phyloP scores from a whole-genome alignment of 2,329 filamentous ascomycete genomes.

The Orbilia oligospora region DNA sequence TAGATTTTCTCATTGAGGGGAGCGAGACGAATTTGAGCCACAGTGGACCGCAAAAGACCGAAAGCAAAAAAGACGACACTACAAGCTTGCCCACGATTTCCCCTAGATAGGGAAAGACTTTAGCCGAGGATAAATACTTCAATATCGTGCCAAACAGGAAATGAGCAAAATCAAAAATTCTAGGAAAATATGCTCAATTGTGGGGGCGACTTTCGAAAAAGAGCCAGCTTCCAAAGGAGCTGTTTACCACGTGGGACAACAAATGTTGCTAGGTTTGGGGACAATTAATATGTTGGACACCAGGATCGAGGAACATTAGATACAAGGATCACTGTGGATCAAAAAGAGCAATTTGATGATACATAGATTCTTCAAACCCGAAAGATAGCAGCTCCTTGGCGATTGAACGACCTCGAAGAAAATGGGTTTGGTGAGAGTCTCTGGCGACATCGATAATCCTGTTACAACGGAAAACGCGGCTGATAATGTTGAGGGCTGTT shows the following conservation, averaged over 20 bases:
- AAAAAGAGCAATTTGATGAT: slow-evolving; percentile 43
- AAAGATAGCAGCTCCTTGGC: slow-evolving; percentile 34
- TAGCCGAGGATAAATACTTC: slow-evolving; percentile 59
- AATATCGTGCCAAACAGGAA: slow-evolving; percentile 45
- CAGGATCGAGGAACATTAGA: slow-evolving; percentile 26
- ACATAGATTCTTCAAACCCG: slow-evolving; percentile 24
- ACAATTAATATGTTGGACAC: slow-evolving; percentile 29
- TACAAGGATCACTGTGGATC: slow-evolving; percentile 36
- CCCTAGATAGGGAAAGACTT: slow-evolving; percentile 35
- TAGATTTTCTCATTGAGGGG: slow-evolving; percentile 31
- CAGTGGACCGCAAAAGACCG: slow-evolving; percentile 47
- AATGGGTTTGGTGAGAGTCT: not conserved
- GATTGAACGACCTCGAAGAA: slow-evolving; percentile 4
- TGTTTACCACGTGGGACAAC: slow-evolving; percentile 59
- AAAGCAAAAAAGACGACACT: slow-evolving; percentile 26
- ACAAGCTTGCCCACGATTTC: slow-evolving; percentile 5
- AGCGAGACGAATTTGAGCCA: slow-evolving; percentile 19
- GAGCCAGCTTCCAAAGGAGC: slow-evolving; percentile 38
- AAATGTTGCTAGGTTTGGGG: slow-evolving; percentile 32
- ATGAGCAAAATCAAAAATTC: slow-evolving; percentile 56
- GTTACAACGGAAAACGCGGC: slow-evolving; percentile 48
- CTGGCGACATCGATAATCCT: slow-evolving; percentile 10
- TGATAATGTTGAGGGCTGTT: slow-evolving; percentile 18
- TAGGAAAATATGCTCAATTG: slow-evolving; percentile 54
- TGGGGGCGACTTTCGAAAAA: slow-evolving; percentile 41